phyloP scores from a whole-genome alignment of 2,329 filamentous ascomycete genomes.

The Talaromyces sp. region DNA sequence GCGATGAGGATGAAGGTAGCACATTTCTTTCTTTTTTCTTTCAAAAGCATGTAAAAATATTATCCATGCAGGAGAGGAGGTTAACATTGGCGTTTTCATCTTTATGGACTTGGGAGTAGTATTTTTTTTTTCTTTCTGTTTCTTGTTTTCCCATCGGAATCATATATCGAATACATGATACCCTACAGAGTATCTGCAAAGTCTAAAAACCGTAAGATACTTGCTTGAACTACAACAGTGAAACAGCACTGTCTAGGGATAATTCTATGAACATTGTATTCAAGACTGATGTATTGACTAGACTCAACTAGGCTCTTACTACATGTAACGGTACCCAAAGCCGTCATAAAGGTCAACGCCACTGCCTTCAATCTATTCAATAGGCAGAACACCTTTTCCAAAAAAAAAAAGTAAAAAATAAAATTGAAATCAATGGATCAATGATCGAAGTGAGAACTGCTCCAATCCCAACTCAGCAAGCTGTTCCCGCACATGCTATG shows the following conservation, averaged over 20 bases:
- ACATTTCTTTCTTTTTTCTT: not conserved
- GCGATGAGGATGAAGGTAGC: conserved; percentile 18
- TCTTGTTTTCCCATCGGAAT: not conserved
- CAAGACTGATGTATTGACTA: not conserved
- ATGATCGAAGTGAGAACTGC: not conserved
- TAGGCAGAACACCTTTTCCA: not conserved
- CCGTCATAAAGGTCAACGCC: not conserved
- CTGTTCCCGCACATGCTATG: not conserved
- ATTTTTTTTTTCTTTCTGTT: not conserved
- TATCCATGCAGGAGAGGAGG: not conserved
- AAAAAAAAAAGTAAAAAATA: not conserved
- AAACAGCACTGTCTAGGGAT: not conserved
- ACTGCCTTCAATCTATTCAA: not conserved
- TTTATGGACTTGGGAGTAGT: not conserved
- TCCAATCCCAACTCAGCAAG: not conserved
- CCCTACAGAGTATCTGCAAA: not conserved
- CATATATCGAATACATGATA: not conserved
- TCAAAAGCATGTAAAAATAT: not conserved
- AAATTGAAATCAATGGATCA: not conserved
- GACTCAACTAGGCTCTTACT: not conserved
- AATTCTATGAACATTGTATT: not conserved
- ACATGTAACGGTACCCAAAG: not conserved
- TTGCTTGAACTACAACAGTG: too few species aligned
- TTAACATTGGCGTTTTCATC: not conserved
- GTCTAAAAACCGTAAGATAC: not conserved